Conservation (phyloP, 192 early-diverging fungal genomes). For the Mortierella hygrophila region DNA sequence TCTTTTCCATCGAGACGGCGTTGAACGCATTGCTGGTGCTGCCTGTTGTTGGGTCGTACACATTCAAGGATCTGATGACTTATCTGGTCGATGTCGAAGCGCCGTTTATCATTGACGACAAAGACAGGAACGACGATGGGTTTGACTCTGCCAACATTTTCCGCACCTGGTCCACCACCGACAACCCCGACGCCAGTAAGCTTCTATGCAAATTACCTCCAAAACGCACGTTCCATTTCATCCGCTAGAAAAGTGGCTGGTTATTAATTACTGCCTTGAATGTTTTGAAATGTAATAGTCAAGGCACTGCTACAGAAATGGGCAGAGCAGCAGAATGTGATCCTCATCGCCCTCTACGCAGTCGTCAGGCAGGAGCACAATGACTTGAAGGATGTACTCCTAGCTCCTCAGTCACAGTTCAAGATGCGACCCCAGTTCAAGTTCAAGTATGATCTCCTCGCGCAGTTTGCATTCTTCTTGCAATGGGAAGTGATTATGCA, state of each 20-base stretch:
- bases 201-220: too few species aligned
- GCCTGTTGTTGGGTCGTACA: slow-evolving; percentile 15
- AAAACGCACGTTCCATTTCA: background rate
- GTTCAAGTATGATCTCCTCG: slow-evolving; percentile 15
- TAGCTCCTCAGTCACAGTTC: slow-evolving; percentile 37
- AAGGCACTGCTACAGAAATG: slow-evolving; percentile 13
- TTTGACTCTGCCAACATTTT: slow-evolving; percentile 21
- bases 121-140: slow-evolving; percentile 28
- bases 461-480: slow-evolving; percentile 49
- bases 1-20: slow-evolving; percentile 28
- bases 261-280: background rate
- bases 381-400: background rate
- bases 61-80: slow-evolving; percentile 38
- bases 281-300: slow-evolving; percentile 19
- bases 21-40: slow-evolving; percentile 24
- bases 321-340: slow-evolving; percentile 41
- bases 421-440: slow-evolving; percentile 27
- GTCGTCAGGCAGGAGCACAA: slow-evolving; percentile 16
- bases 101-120: slow-evolving; percentile 18
- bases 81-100: slow-evolving; percentile 35
- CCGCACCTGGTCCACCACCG: slow-evolving; percentile 11
- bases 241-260: background rate
- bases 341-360: slow-evolving; percentile 20
- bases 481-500: slow-evolving; percentile 46
- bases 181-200: slow-evolving; percentile 11